phyloP scores from a whole-genome alignment of 306 rosid species.

The Cicer yamashitae region DNA sequence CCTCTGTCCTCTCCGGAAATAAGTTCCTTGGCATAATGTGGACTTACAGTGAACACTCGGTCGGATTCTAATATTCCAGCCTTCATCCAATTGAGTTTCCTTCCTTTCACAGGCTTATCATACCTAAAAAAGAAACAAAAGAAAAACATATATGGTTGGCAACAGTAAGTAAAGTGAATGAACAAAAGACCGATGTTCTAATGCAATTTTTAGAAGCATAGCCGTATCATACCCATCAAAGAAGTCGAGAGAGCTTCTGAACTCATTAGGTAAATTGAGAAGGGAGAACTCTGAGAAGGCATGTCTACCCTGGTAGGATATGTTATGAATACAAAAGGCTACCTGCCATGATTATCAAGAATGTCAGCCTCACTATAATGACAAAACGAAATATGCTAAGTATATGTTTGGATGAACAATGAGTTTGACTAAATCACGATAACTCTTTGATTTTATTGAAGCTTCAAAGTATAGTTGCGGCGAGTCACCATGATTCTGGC shows the following conservation, averaged over 20 bases:
- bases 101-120: slow-evolving; percentile 67
- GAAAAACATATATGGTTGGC: not conserved
- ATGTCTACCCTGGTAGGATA: slow-evolving; percentile 80
- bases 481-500: too few relatives aligned
- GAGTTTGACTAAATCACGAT: too few relatives aligned
- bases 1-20: slow-evolving; percentile 59
- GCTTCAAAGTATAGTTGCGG: too few relatives aligned
- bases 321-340: slow-evolving; percentile 82
- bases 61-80: slow-evolving; percentile 75
- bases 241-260: slow-evolving; percentile 73
- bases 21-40: slow-evolving; percentile 74
- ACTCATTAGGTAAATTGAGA: slow-evolving; percentile 62
- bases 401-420: too few relatives aligned
- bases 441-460: too few relatives aligned
- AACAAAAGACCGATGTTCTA: not conserved
- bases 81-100: slow-evolving; percentile 89
- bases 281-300: slow-evolving; percentile 58
- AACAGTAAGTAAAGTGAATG: not conserved
- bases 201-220: not conserved
- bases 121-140: slow-evolving; percentile 49
- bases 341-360: slow-evolving; percentile 55
- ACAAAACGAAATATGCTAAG: not conserved
- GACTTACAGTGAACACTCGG: slow-evolving; percentile 73
- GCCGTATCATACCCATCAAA: slow-evolving; percentile 67
- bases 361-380: slow-evolving; percentile 36